Base-by-base conservation (phyloP, 2,329 filamentous ascomycete species). In the Penicillium sp. region DNA sequence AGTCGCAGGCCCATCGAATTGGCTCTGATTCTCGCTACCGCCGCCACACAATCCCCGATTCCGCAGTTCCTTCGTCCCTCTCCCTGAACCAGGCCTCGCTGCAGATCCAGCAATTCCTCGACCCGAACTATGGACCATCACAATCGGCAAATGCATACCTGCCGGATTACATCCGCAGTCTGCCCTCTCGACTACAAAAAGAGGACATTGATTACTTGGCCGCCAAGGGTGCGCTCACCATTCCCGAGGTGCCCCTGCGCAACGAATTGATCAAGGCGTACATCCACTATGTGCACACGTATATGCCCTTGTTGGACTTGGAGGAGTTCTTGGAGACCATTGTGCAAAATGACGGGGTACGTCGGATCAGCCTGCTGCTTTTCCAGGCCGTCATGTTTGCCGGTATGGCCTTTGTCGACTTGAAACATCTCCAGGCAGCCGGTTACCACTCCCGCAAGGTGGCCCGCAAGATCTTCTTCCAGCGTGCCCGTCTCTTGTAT, bases 381-480 rank as follows among this genome's bases (percentile, higher is more conserved):
- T 96, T 95, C 68, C 91, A 96, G 65, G 87, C 90, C 9, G 85
- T 95, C 61, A 95, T 96, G 88, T 97, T 96, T 66, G 85, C 89
- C 1, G 90, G 87, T 1, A 87, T 87, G 2, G 89, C 90, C 0
- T 95, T 93, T 65, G 84, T 95, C 48, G 88, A 93, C 59, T 85
- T 89, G 72, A 81, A 84, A 48, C 77, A 84, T 62, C 75, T 97
- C 40, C 81, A 80, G 33, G 81, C 84, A 43, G 88, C 86, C 24
- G 91, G 91, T 2, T 95, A 88, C 63, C 69, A 79, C 6, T 85
- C 80, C 24, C 79, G 90, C 40, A 91, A 93, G 70, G 83, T 83
- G 49, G 90, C 91, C 8, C 80, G 91, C 54, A 93, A 90, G 64
- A 82, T 85, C 8, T 95, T 95, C 66, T 96, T 95, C 68, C 84